A percentile compares a stretch with the other conserved stretches of the same genome.
These are phyloP conservation scores for Mangifera indica DNA, from an alignment of 345 rosid genomes.

Conservation along the genomic window DNA sequence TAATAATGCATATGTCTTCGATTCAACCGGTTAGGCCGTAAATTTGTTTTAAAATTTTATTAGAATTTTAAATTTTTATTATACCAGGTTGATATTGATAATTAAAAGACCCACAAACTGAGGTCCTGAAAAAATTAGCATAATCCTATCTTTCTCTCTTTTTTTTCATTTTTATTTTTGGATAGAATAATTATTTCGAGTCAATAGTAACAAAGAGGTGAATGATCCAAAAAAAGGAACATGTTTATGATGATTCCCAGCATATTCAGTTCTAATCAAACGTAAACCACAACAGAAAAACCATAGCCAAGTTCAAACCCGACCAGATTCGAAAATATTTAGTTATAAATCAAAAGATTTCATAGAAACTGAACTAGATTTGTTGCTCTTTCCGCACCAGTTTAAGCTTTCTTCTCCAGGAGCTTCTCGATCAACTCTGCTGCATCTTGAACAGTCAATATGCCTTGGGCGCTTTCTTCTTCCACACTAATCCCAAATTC, in stretches of 20 bases:
- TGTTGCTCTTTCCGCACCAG: conserved; percentile 2
- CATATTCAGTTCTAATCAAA: not conserved
- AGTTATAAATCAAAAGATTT: conserved; percentile 1
- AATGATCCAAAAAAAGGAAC: not conserved
- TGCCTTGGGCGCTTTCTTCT: conserved; percentile 69
- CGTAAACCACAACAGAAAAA: not conserved
- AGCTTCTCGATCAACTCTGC: conserved; percentile 71
- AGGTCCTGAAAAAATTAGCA: not conserved
- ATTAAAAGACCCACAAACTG: too few relatives aligned
- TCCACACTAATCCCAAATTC: conserved; percentile 64
- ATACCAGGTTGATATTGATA: too few relatives aligned
- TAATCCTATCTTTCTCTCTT: too few relatives aligned
- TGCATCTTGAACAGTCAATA: conserved; percentile 63
- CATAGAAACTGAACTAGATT: conserved; percentile 4
- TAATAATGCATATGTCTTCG: too few relatives aligned
- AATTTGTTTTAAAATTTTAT: too few relatives aligned
- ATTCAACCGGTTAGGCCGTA: too few relatives aligned
- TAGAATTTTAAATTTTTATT: too few relatives aligned
- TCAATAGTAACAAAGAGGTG: not conserved
- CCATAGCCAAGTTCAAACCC: conserved; percentile 11
- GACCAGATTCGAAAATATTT: not conserved
- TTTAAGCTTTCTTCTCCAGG: conserved; percentile 28
- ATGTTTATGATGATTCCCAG: not conserved
- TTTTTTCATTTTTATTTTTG: too few relatives aligned
- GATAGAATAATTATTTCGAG: too few relatives aligned